These are phyloP conservation scores for Coemansia sp. DNA, from an alignment of 192 early-diverging fungal genomes.

Conservation along the genomic window DNA sequence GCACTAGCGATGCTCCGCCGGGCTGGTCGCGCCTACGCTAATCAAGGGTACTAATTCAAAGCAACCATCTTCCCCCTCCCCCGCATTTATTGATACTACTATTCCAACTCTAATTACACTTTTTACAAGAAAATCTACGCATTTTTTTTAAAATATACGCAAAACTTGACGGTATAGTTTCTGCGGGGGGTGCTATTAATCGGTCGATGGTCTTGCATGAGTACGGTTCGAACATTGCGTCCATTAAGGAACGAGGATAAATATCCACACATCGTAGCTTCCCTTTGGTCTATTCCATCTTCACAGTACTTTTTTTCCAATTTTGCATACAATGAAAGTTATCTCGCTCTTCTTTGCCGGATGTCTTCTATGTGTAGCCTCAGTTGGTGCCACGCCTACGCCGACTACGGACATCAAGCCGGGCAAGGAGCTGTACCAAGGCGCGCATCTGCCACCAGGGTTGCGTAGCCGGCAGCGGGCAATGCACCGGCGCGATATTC, in stretches of 20 bases:
- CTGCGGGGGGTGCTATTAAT: background rate
- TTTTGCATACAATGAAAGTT: background rate
- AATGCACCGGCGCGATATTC: constrained; percentile 16
- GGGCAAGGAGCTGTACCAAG: constrained; percentile 17
- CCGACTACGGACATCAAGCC: background rate
- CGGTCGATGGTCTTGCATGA: background rate
- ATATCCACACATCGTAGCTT: background rate
- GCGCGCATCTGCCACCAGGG: constrained; percentile 24
- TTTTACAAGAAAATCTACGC: background rate
- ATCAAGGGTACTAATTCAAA: background rate
- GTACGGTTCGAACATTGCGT: background rate
- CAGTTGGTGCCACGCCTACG: background rate
- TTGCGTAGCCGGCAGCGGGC: constrained; percentile 2
- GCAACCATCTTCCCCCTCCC: background rate
- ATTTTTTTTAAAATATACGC: background rate
- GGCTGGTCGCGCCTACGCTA: constrained; percentile 27
- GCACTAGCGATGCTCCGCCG: constrained; percentile 26
- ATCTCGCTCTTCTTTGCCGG: background rate
- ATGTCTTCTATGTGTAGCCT: background rate
- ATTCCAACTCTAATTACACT: background rate
- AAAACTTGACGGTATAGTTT: background rate
- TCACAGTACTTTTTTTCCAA: background rate
- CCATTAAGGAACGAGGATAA: background rate
- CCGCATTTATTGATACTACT: background rate
- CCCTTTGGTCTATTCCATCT: background rate